These are phyloP conservation scores for Boletus bicolor DNA, from an alignment of 768 basidiomycete genomes.

Conservation along the genomic window DNA sequence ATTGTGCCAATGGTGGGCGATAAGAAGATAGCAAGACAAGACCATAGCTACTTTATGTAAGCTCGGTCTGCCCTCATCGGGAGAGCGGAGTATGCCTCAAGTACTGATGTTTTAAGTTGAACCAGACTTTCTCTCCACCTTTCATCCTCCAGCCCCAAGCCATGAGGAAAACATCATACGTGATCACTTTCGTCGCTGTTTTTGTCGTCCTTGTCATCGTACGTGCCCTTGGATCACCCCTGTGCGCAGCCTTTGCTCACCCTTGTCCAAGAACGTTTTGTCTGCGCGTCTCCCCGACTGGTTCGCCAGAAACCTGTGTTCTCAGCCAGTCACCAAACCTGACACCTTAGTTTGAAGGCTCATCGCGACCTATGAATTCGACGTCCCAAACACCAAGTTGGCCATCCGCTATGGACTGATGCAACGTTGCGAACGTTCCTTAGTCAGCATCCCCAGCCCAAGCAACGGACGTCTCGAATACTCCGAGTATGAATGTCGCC, in stretches of 20 bases:
- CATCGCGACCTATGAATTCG: conserved; percentile 32
- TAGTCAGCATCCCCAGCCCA: conserved; percentile 46
- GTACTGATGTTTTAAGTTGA: neutral
- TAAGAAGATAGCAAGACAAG: conserved; percentile 1
- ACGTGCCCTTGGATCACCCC: conserved; percentile 21
- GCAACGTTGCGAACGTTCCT: conserved; percentile 52
- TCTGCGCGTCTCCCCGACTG: conserved; percentile 61
- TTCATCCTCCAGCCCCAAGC: conserved; percentile 1
- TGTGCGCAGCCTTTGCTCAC: neutral
- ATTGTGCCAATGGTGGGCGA: conserved; percentile 27
- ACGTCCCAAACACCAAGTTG: conserved; percentile 45
- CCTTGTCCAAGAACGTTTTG: conserved; percentile 48
- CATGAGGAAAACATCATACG: conserved; percentile 73
- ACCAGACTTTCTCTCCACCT: neutral
- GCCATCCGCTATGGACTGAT: conserved; percentile 58
- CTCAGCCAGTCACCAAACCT: conserved; percentile 17
- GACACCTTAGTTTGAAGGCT: conserved; percentile 38
- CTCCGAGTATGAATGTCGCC: conserved; percentile 57
- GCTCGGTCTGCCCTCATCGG: neutral
- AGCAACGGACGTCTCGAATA: conserved; percentile 45
- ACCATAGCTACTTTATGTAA: conserved; percentile 6
- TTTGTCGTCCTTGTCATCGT: conserved; percentile 50
- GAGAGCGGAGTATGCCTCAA: no score
- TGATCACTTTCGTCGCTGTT: conserved; percentile 58
- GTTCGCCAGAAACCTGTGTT: conserved; percentile 38